These are phyloP conservation scores for Prunus mira DNA, from an alignment of 306 rosid genomes.

Conservation along the genomic window DNA sequence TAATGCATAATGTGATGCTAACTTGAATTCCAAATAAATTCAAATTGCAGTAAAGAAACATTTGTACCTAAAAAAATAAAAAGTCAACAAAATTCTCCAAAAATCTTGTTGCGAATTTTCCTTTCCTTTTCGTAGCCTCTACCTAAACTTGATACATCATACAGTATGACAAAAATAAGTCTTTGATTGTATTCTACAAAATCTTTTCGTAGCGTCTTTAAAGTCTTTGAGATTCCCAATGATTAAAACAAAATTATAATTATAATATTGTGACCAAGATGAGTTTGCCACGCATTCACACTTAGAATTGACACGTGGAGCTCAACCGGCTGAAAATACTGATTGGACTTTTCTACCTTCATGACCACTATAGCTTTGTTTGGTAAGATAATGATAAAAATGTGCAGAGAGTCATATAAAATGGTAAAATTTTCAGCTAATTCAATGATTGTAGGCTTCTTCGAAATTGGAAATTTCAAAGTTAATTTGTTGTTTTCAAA, in stretches of 20 bases:
- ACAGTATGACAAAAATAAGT: background rate
- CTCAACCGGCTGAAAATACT: constrained; percentile 1
- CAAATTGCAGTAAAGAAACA: constrained; percentile 2
- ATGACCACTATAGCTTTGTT: background rate
- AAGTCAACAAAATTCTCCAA: background rate
- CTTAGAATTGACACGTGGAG: background rate
- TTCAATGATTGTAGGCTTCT: background rate
- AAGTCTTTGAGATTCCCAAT: background rate
- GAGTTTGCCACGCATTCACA: constrained; percentile 1
- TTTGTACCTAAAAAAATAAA: background rate
- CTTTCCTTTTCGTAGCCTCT: constrained; percentile 9
- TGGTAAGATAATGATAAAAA: background rate
- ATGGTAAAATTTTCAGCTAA: background rate
- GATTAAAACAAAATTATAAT: too few species aligned
- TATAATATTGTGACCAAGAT: background rate
- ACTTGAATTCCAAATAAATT: constrained; percentile 5
- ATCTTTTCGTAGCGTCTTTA: too few species aligned
- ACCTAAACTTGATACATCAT: background rate
- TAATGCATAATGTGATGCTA: background rate
- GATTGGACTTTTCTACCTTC: background rate
- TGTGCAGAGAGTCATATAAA: background rate
- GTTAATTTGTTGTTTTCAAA: background rate
- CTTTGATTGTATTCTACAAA: background rate
- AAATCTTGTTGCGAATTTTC: background rate
- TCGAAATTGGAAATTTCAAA: background rate